phyloP scores from a whole-genome alignment of 352 stramenopile species.

The Globisporangium rhizosaccharum region DNA sequence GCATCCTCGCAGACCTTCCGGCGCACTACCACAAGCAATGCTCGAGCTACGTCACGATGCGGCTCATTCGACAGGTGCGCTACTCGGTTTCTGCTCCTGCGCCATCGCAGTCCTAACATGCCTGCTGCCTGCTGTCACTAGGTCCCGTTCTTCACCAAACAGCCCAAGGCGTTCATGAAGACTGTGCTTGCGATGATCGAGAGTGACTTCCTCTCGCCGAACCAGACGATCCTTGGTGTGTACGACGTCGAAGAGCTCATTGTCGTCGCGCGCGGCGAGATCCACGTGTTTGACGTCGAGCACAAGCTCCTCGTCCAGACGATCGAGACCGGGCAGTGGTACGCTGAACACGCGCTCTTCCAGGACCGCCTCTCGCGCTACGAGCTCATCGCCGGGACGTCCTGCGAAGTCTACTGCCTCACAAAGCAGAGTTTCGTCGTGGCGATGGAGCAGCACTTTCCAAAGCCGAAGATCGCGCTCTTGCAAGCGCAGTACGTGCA shows the following conservation, averaged over 20 bases:
- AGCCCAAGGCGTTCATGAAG: conserved; percentile 14
- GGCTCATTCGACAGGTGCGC: conserved; percentile 10
- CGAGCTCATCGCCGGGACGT: conserved; percentile 17
- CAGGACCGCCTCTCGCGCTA: conserved; percentile 14
- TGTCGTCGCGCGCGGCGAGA: conserved; percentile 13
- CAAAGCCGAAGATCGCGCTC: conserved; percentile 2
- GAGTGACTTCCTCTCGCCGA: conserved; percentile 19
- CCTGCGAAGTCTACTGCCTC: conserved; percentile 25
- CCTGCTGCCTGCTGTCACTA: not conserved
- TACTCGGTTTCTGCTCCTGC: too few relatives aligned
- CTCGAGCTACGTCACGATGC: conserved; percentile 15
- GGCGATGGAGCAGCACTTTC: conserved; percentile 13
- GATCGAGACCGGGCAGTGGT: conserved; percentile 14
- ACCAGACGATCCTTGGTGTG: conserved; percentile 13
- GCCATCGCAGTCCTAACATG: too few relatives aligned
- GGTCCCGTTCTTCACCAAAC: conserved; percentile 18
- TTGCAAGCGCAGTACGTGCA: conserved; percentile 5
- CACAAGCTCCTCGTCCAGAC: conserved; percentile 4
- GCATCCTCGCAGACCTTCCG: conserved; percentile 13
- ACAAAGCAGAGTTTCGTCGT: conserved; percentile 13
- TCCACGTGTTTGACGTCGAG: conserved; percentile 16
- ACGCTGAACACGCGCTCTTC: conserved; percentile 20
- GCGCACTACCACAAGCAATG: conserved; percentile 19
- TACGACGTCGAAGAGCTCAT: conserved; percentile 17
- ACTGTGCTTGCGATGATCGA: conserved; percentile 13